These are phyloP conservation scores for Solanum ossicruentum DNA, from an alignment of 257 asterid species.

Conservation along the genomic window DNA sequence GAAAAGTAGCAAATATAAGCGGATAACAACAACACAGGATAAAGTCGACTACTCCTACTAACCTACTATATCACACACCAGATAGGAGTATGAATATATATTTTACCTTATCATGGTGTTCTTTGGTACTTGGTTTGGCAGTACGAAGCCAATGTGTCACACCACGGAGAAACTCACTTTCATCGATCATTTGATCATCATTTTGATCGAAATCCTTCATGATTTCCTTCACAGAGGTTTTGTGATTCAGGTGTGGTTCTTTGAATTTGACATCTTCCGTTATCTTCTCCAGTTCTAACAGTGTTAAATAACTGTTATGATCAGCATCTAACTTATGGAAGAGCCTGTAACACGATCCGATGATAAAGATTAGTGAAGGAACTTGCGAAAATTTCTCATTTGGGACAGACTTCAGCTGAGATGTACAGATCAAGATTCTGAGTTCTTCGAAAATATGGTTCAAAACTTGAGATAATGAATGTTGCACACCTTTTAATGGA, in stretches of 20 bases:
- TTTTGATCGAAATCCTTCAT: constrained; percentile 21
- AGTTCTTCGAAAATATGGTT: background rate
- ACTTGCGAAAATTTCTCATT: background rate
- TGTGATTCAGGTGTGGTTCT: background rate
- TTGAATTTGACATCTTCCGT: constrained; percentile 7
- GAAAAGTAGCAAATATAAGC: too few species aligned
- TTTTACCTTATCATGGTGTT: background rate
- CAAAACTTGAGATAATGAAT: background rate
- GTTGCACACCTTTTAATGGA: constrained; percentile 18
- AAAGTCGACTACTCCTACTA: too few species aligned
- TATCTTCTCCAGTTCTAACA: constrained; percentile 19
- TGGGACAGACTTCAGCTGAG: background rate
- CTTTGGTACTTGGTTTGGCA: background rate
- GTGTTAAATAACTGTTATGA: constrained; percentile 13
- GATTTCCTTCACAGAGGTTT: constrained; percentile 12
- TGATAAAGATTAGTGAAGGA: background rate
- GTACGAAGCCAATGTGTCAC: constrained; percentile 21
- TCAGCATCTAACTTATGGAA: constrained; percentile 21
- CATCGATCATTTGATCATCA: constrained; percentile 10
- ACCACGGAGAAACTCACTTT: constrained; percentile 26
- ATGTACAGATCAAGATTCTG: background rate
- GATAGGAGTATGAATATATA: background rate
- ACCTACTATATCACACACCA: background rate
- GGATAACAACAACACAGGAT: too few species aligned
- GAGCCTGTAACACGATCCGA: background rate